A percentile compares a stretch with the other conserved stretches of the same genome.
Conservation (phyloP, 2,329 filamentous ascomycete genomes). For the Coleophoma cylindrospora region DNA sequence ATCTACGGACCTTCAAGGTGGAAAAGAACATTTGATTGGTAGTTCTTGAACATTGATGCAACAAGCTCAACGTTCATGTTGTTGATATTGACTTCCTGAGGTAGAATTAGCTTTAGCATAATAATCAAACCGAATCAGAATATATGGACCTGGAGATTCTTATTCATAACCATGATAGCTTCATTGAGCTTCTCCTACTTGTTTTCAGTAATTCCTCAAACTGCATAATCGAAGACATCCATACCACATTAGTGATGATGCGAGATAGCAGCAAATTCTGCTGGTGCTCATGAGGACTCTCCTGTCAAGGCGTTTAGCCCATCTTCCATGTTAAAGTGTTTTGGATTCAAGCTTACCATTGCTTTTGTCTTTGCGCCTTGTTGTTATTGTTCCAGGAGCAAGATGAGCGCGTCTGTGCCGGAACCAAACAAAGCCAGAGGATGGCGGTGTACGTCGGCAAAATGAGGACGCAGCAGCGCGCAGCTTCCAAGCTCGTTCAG, state of each 20-base stretch:
- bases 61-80: conserved; percentile 99
- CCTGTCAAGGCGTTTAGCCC: conserved; percentile 41
- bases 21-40: conserved; percentile 95
- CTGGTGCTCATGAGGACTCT: conserved; percentile 96
- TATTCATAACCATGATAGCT: conserved; percentile 87
- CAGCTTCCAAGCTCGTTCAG: conserved; percentile 1
- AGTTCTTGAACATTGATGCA: conserved; percentile 99
- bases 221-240: conserved; percentile 28
- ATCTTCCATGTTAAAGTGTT: not conserved
- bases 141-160: conserved; percentile 68
- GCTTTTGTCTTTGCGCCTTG: not conserved
- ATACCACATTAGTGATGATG: conserved; percentile 95
- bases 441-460: conserved; percentile 6
- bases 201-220: conserved; percentile 4
- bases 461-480: not conserved
- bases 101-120: not conserved
- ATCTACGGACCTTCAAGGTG: conserved; percentile 77
- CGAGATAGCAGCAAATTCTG: conserved; percentile 89
- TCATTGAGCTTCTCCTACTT: conserved; percentile 93
- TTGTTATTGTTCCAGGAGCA: conserved; percentile 1
- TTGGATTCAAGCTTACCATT: conserved; percentile 8
- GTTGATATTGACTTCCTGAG: conserved; percentile 90
- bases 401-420: conserved; percentile 5
- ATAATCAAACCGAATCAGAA: not conserved
- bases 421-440: not conserved